Percentiles rank a stretch among this genome's conserved stretches.
Evolutionary conservation across 106 monocot genomes (phyloP).

Genomic region (Dendrobium huoshanense): DNA sequence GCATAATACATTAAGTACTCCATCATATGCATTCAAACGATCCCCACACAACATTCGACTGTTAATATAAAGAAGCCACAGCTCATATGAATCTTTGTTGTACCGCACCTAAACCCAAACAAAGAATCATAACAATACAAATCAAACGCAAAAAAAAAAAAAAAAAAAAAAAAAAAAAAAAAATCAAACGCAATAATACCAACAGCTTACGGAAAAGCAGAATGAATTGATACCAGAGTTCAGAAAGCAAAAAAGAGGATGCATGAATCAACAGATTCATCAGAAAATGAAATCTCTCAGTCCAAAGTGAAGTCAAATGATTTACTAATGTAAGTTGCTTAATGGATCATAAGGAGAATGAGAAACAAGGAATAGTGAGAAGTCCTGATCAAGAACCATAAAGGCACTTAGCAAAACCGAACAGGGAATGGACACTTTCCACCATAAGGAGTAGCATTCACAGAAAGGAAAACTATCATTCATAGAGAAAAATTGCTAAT

Average conservation of each 20-base stretch:
- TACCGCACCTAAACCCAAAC: conserved; percentile 66
- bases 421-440: too few relatives aligned
- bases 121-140: neutral
- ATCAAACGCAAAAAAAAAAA: too few relatives aligned
- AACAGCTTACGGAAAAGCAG: too few relatives aligned
- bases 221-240: too few relatives aligned
- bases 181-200: neutral
- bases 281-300: too few relatives aligned
- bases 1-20: conserved; percentile 55
- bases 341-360: neutral
- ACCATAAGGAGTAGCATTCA: too few relatives aligned
- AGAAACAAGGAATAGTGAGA: neutral
- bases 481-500: too few relatives aligned
- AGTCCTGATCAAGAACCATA: neutral
- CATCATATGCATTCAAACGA: conserved; percentile 53
- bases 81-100: conserved; percentile 70
- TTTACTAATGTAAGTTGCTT: neutral
- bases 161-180: too few relatives aligned
- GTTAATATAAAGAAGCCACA: conserved; percentile 93
- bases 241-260: too few relatives aligned
- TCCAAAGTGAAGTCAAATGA: neutral
- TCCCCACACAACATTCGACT: conserved; percentile 53
- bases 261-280: too few relatives aligned
- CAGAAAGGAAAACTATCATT: too few relatives aligned
- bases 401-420: neutral